Base-by-base conservation (phyloP, 2,329 filamentous ascomycete species). In the Xylariaceae sp. region DNA sequence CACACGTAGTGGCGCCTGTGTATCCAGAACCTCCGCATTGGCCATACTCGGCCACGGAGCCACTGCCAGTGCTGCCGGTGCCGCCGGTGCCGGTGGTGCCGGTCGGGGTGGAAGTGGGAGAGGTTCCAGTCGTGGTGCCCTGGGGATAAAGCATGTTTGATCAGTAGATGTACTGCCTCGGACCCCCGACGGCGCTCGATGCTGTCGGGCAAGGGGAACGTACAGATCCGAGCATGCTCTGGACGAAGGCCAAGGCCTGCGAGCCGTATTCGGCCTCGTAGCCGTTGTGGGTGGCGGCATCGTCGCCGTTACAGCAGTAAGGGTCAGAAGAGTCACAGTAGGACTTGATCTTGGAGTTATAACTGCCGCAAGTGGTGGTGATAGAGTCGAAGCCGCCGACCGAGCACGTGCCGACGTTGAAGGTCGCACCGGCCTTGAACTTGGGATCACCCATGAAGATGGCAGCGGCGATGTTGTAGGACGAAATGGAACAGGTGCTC, bases 281-380 rank as follows among this genome's bases (percentile, higher is more conserved):
- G 31, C 74, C 67, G 52, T 79, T 71, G 53, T 81, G 77, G 5
- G 69, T 65, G 46, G 70, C 68, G 17, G 67, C 63, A 39, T 80
- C 65, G 46, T 67, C 77, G 31, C 77, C 78, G 26, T 70, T 77
- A 57, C 75, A 82, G 65, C 78, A 82, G 59, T 77, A 81, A 0
- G 76, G 76, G 42, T 82, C 77, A 3, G 69, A 49, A 4, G 68
- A 59, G 45, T 83, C 77, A 53, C 78, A 82, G 63, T 81, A 82
- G 4, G 72, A 75, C 58, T 78, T 61, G 45, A 81, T 72, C 47
- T 72, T 75, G 50, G 44, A 49, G 6, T n/a, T n/a, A n/a, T n/a
- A n/a, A n/a, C n/a, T n/a, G n/a, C n/a, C n/a, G n/a, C n/a, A n/a
- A n/a, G n/a, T n/a, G n/a, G n/a, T n/a, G n/a, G n/a, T n/a, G n/a